Evolutionary conservation across 2,329 filamentous ascomycete genomes (phyloP), one percentile per base, ranked within the genome.

Genomic region (Verticillium tricorpus): DNA sequence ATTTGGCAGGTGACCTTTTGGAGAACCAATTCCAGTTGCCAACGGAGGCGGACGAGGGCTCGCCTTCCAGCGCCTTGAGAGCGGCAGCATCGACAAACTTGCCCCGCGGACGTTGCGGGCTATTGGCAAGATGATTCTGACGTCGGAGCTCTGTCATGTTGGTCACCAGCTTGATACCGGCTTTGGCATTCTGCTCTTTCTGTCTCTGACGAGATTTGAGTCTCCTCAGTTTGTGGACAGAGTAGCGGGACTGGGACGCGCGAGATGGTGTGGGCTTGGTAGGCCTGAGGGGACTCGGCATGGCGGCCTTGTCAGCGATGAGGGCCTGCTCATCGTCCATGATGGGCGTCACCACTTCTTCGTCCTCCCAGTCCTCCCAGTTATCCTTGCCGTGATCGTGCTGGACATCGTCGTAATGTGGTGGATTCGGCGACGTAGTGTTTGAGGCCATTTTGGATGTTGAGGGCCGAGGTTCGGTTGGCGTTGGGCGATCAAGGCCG

Each of bases 141-240:
- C 77, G 77, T 31, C 76, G 84, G 70, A 79, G 79, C 64, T 73
- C 77, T 64, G 85, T 78, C 78, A 91, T 88, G 69, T 88, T 88
- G 2, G 90, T 93, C 65, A 91, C 86, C 22, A 92, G 72, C 65
- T 80, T 88, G 69, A 91, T 90, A 14, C 87, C 87, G 9, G 84
- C 84, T 73, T 82, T 80, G 61, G 81, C 79, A 71, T 88, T 85
- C 69, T 87, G 80, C 25, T 81, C 80, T 68, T 84, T 85, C 68
- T 89, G 86, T 59, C 86, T 80, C 34, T 82, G 81, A 60, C 82
- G 82, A 3, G 87, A 90, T 69, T 82, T 88, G 25, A 83, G 71
- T 9, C 83, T 77, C 55, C 72, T 74, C 34, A 81, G 69, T 60
- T 74, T 80, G 32, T 76, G 73, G 2, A 73, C 69, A 1, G 81